Conservation (phyloP, 2,329 filamentous ascomycete genomes). For the Penicillium sp. region DNA sequence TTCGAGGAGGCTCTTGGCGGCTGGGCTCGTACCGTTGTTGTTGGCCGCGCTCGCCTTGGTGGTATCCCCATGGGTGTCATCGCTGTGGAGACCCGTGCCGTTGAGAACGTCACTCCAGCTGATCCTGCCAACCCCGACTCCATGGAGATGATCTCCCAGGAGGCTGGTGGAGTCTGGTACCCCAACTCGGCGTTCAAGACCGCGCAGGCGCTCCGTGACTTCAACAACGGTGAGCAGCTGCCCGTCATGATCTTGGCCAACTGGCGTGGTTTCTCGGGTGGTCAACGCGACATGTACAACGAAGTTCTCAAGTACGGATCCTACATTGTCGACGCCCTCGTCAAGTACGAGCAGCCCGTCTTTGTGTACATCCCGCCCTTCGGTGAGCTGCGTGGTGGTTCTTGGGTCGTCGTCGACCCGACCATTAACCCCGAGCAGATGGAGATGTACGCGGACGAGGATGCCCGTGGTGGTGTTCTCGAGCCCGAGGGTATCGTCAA, state of each 20-base stretch:
- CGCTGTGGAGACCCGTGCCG: slow-evolving; percentile 86
- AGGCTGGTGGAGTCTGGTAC: slow-evolving; percentile 99
- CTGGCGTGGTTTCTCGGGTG: slow-evolving; percentile 99
- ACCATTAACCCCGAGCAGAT: slow-evolving; percentile 95
- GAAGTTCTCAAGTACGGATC: slow-evolving; percentile 99
- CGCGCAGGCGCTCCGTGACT: slow-evolving; percentile 95
- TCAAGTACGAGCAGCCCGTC: slow-evolving; percentile 97
- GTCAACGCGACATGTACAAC: slow-evolving; percentile 99
- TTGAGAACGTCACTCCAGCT: slow-evolving; percentile 94
- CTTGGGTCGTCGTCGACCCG: slow-evolving; percentile 97
- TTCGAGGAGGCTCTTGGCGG: slow-evolving; percentile 95
- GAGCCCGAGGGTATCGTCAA: slow-evolving; percentile 97
- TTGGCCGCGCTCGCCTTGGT: slow-evolving; percentile 90
- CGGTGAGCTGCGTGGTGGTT: slow-evolving; percentile 95
- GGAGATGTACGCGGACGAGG: slow-evolving; percentile 99
- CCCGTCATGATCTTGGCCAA: slow-evolving; percentile 99
- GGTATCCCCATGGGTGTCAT: slow-evolving; percentile 99
- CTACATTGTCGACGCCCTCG: slow-evolving; percentile 95
- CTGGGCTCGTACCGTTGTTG: slow-evolving; percentile 94
- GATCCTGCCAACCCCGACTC: slow-evolving; percentile 98
- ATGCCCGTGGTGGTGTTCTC: slow-evolving; percentile 91
- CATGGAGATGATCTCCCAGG: slow-evolving; percentile 87
- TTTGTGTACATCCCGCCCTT: slow-evolving; percentile 98
- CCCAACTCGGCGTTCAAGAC: slow-evolving; percentile 99
- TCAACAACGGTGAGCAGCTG: slow-evolving; percentile 97